phyloP scores from a whole-genome alignment of 305 asterid genomes.

The Fraxinus paxiana region DNA sequence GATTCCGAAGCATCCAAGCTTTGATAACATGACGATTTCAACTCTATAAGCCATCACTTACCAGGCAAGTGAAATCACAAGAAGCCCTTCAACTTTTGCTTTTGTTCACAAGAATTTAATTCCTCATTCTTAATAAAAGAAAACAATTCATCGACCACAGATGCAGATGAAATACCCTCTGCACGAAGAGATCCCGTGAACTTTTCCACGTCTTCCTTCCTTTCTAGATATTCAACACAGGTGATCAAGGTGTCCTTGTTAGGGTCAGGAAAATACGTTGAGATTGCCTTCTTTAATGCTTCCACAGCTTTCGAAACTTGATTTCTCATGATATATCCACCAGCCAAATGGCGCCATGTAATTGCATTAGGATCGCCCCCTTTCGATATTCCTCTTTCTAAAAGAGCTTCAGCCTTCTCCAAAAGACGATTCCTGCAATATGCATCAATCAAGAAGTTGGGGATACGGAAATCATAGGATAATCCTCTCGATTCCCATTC shows the following conservation, averaged over 20 bases:
- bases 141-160: slow-evolving; percentile 24
- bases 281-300: slow-evolving; percentile 56
- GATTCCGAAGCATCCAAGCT: not conserved
- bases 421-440: slow-evolving; percentile 48
- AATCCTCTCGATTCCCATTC: slow-evolving; percentile 57
- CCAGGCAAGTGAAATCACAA: not conserved
- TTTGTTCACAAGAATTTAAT: not conserved
- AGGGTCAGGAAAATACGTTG: slow-evolving; percentile 30
- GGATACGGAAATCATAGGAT: slow-evolving; percentile 50
- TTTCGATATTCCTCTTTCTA: slow-evolving; percentile 31
- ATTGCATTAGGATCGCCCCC: slow-evolving; percentile 46
- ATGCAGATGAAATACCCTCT: slow-evolving; percentile 22
- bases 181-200: slow-evolving; percentile 21
- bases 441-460: slow-evolving; percentile 48
- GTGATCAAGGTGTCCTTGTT: slow-evolving; percentile 37
- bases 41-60: not conserved
- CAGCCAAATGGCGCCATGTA: slow-evolving; percentile 59
- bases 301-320: slow-evolving; percentile 40
- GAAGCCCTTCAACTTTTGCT: not conserved
- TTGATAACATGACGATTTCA: not conserved
- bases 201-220: slow-evolving; percentile 37
- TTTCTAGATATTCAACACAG: slow-evolving; percentile 46
- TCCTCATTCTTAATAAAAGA: not conserved
- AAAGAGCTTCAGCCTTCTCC: slow-evolving; percentile 56
- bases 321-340: slow-evolving; percentile 43